Conservation (phyloP, 495 filamentous ascomycete genomes). For the Thermochaetoides thermophila region DNA sequence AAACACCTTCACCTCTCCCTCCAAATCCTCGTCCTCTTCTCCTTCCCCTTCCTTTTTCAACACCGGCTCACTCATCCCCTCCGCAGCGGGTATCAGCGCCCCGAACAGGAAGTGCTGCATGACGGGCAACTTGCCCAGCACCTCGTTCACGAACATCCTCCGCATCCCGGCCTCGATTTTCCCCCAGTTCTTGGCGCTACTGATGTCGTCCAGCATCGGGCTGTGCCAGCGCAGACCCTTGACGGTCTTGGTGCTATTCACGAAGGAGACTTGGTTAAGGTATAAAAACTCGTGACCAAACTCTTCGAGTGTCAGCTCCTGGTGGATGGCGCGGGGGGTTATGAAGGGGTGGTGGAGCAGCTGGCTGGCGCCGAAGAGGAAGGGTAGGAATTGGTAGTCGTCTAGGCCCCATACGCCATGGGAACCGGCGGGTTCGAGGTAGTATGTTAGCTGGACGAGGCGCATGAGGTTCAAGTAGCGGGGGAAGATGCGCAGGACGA, state of each 20-base stretch:
- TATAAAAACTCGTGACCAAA: slow-evolving; percentile 73
- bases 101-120: slow-evolving; percentile 99
- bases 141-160: slow-evolving; percentile 89
- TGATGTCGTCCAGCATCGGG: slow-evolving; percentile 97
- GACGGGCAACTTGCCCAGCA: slow-evolving; percentile 84
- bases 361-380: slow-evolving; percentile 85
- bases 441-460: slow-evolving; percentile 73
- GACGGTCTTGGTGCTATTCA: slow-evolving; percentile 92
- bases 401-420: slow-evolving; percentile 97
- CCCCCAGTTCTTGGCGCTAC: slow-evolving; percentile 73
- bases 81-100: slow-evolving; percentile 56
- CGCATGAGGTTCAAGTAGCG: slow-evolving; percentile 74
- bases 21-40: slow-evolving; percentile 36
- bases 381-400: slow-evolving; percentile 95
- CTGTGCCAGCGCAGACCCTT: slow-evolving; percentile 93
- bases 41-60: slow-evolving; percentile 22
- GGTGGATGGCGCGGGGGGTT: slow-evolving; percentile 77
- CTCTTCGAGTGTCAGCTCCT: slow-evolving; percentile 71
- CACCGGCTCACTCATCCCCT: slow-evolving; percentile 61
- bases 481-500: slow-evolving; percentile 65
- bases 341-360: slow-evolving; percentile 76
- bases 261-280: slow-evolving; percentile 79
- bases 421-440: slow-evolving; percentile 86
- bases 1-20: slow-evolving; percentile 39
- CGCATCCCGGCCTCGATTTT: slow-evolving; percentile 94